A percentile compares a stretch with the other conserved stretches of the same genome.
Conservation (phyloP, 1,284 basidiomycete genomes). For the Clitocybe nebularis region DNA sequence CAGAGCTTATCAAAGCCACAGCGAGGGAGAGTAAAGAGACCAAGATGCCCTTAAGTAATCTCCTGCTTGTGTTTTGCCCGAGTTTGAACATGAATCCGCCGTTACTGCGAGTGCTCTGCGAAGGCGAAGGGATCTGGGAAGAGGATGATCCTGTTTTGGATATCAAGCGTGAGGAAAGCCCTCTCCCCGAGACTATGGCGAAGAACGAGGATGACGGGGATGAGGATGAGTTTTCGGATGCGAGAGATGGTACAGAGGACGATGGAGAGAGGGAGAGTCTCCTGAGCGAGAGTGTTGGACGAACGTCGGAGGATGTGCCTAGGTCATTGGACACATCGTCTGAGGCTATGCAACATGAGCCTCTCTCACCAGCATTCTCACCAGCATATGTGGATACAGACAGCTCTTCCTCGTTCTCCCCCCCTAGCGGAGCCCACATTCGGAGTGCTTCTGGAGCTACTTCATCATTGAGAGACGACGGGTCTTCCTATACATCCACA, state of each 20-base stretch:
- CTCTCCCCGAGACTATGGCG: constrained; percentile 28
- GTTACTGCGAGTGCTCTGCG: constrained; percentile 68
- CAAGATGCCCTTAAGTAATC: constrained; percentile 82
- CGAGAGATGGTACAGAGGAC: constrained; percentile 15
- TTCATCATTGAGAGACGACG: constrained; percentile 26
- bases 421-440: constrained; percentile 9
- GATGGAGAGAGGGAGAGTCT: constrained; percentile 18
- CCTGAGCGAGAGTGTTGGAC: constrained; percentile 18
- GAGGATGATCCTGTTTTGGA: constrained; percentile 36
- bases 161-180: constrained; percentile 33
- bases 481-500: constrained; percentile 32
- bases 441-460: constrained; percentile 23
- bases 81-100: constrained; percentile 78
- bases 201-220: constrained; percentile 10
- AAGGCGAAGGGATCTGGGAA: constrained; percentile 64
- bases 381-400: constrained; percentile 26
- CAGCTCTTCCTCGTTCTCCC: constrained; percentile 19
- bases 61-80: constrained; percentile 77
- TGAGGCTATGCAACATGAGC: constrained; percentile 17
- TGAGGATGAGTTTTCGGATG: constrained; percentile 17
- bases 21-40: constrained; percentile 60
- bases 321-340: constrained; percentile 28
- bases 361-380: constrained; percentile 15
- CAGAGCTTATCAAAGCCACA: constrained; percentile 69
- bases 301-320: constrained; percentile 25